These are phyloP conservation scores for Hibiscus mutabilis DNA, from an alignment of 345 rosid species.

Conservation along the genomic window DNA sequence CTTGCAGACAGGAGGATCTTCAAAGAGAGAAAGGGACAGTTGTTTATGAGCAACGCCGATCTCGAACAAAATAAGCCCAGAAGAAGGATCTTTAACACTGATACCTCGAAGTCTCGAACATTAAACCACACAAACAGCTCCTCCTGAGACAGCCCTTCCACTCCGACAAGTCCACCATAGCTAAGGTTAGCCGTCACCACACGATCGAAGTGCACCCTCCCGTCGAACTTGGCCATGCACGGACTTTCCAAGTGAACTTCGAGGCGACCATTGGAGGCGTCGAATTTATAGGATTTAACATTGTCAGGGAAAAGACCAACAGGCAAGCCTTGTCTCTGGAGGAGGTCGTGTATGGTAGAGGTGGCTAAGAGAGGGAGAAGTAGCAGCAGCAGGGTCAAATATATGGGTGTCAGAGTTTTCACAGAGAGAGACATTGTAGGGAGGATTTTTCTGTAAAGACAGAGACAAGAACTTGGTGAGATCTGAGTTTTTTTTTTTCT, in stretches of 20 bases:
- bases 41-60: constrained; percentile 79
- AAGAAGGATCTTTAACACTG: constrained; percentile 64
- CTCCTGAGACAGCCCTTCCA: constrained; percentile 72
- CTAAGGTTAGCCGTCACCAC: constrained; percentile 74
- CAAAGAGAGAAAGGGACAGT: constrained; percentile 79
- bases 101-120: constrained; percentile 72
- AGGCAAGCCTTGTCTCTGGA: constrained; percentile 73
- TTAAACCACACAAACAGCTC: constrained; percentile 89
- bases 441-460: constrained; percentile 5
- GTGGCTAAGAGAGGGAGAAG: constrained; percentile 21
- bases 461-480: neutral
- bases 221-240: constrained; percentile 72
- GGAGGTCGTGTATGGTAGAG: constrained; percentile 50
- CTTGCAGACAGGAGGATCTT: constrained; percentile 83
- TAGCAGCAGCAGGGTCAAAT: constrained; percentile 14
- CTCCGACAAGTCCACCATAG: constrained; percentile 71
- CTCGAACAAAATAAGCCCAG: constrained; percentile 78
- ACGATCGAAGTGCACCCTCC: constrained; percentile 63
- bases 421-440: constrained; percentile 30
- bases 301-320: constrained; percentile 74
- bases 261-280: constrained; percentile 42
- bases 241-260: constrained; percentile 61
- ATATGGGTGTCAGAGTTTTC: constrained; percentile 29
- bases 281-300: constrained; percentile 51
- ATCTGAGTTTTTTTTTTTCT: neutral